Evolutionary conservation across 257 asterid species (phyloP), one percentile per base, ranked within the genome.

Genomic region (Fraxinus pennsylvanica): DNA sequence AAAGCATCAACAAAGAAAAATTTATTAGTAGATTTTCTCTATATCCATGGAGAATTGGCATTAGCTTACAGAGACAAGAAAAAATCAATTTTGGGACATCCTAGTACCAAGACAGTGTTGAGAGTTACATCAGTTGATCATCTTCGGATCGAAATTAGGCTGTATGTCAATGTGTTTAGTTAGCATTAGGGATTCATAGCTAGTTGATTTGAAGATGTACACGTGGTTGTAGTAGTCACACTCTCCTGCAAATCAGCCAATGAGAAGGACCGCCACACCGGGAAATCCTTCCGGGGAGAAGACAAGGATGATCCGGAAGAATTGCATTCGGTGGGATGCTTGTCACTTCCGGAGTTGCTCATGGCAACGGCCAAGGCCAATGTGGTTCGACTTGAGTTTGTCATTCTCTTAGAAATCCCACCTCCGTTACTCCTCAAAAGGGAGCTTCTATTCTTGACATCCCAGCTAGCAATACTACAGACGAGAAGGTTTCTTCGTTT

Each of bases 201-300:
- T 41, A 75, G 29, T 39, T 39, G 59, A 39, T 45, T 59, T 2
- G 80, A 21, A 73, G 81, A 52, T 4, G 84, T 63, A 74, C 81
- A 66, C 3, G 61, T 59, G 33, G 71, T 76, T 0, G 81, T 65
- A 38, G 68, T 74, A 6, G 86, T 76, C 25, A 52, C 82, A 72
- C 90, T 84, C 0, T 88, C 87, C 15, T 86, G 94, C 76, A 92
- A 80, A 84, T 92, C 96, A 68, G 90, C 91, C 81, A 88, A 77
- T 17, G 97, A 91, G 68, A 86, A 87, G 0, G 97, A 91, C 73
- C 93, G 84, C 90, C 92, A 88, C 0, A 86, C 45, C 0, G 81
- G 70, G 50, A 87, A 86, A 73, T 76, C 84, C 75, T 77, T 73
- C 71, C 27, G 72, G 0, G 87, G 80, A 27, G 84, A 76, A 10